Evolutionary conservation across 441 rosid species (phyloP), one percentile per base, ranked within the genome.

Genomic region (Eruca vesicaria): DNA sequence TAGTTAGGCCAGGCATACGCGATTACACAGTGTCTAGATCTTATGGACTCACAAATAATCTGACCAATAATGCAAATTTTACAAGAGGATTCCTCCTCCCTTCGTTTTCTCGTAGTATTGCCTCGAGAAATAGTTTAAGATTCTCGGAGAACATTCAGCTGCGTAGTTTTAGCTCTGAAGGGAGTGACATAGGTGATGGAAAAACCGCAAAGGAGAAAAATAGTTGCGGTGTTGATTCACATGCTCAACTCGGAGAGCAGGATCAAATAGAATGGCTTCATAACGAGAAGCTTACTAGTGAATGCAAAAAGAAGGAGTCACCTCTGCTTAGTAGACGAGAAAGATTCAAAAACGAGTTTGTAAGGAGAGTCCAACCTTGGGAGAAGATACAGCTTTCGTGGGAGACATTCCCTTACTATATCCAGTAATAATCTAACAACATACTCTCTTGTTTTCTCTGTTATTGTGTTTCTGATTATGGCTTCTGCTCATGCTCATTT

Each of bases 261-360:
- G 98, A 94, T 75, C 96, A 94, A 75, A 88, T 82, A 84, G 98
- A 94, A 70, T 94, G 98, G 98, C 89, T 94, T 20, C 68, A 74
- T 26, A 94, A 80, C 68, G 94, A 91, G 83, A 90, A 82, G 82
- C 83, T 87, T 53, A 73, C 93, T 4, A 81, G 85, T 50, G 97
- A 91, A 74, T 83, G 78, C 77, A 89, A 85, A 81, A 92, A 82
- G 87, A 87, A 80, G 78, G 93, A 94, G 80, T 86, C 93, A 1
- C 95, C 93, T 9, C 87, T 88, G 68, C 82, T 91, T 73, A 80
- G 81, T 32, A 86, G 90, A 82, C 88, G 80, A 36, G 91, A 92
- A 74, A 88, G 85, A 82, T 94, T 91, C 79, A 91, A 80, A 82
- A 89, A 78, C 52, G 96, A 90, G 71, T 86, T 90, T 69, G 66